Evolutionary conservation across 371 early-diverging fungal species (phyloP).

Genomic region (Mucor circinelloides): DNA sequence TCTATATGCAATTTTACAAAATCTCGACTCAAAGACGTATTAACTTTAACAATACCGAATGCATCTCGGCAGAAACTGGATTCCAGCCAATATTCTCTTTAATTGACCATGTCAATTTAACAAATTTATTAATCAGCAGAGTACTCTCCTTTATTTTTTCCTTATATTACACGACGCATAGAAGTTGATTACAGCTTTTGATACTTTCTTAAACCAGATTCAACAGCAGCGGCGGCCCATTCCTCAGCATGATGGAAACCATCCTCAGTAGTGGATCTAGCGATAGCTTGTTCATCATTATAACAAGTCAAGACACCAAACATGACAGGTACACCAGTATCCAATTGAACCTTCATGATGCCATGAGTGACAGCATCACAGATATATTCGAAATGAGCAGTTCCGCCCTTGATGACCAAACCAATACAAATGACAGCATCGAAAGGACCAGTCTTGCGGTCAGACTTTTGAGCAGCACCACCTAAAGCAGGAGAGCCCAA

Average conservation of each 20-base stretch:
- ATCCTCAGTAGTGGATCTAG: conserved; percentile 73
- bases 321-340: conserved; percentile 86
- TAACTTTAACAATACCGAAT: no score
- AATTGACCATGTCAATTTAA: no score
- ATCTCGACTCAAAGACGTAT: no score
- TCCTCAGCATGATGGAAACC: conserved; percentile 95
- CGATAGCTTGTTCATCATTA: conserved; percentile 90
- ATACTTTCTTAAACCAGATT: conserved; percentile 77
- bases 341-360: conserved; percentile 90
- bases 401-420: conserved; percentile 95
- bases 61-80: no score
- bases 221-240: conserved; percentile 98
- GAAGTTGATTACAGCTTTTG: conserved; percentile 36
- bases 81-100: no score
- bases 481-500: conserved; percentile 48
- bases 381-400: conserved; percentile 98
- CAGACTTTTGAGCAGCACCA: conserved; percentile 11
- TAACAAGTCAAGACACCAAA: conserved; percentile 97
- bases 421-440: conserved; percentile 95
- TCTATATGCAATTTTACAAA: no score
- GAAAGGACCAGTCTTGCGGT: conserved; percentile 58
- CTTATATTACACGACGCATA: neutral
- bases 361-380: conserved; percentile 90
- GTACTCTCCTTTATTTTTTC: neutral
- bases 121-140: neutral